Conservation (phyloP, 768 basidiomycete genomes). For the Amanita brunnescens region DNA sequence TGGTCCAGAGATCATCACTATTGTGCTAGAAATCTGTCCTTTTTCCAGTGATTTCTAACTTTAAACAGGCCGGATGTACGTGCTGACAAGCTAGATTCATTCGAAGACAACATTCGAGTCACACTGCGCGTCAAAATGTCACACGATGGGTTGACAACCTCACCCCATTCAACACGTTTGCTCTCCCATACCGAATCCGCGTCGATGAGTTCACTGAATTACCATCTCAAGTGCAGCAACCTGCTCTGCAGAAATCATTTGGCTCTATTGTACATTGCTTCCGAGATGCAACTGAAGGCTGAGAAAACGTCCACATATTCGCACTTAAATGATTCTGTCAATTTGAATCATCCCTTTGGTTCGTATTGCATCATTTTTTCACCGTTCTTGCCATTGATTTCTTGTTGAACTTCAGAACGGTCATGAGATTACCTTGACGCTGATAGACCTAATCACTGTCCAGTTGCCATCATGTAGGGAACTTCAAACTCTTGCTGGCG, state of each 20-base stretch:
- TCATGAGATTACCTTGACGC: constrained; percentile 62
- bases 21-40: no score
- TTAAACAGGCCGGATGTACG: no score
- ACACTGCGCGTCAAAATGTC: no score
- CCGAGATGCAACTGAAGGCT: constrained; percentile 38
- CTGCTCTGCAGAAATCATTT: constrained; percentile 63
- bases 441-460: constrained; percentile 90
- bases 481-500: background rate
- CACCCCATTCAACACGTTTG: constrained; percentile 71
- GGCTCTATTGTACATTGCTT: constrained; percentile 70
- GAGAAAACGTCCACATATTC: constrained; percentile 51
- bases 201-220: constrained; percentile 71
- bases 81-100: no score
- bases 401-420: constrained; percentile 43
- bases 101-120: no score
- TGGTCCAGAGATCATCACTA: no score
- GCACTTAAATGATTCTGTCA: constrained; percentile 53
- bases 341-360: constrained; percentile 43
- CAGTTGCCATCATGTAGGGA: constrained; percentile 92
- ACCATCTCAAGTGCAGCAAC: constrained; percentile 23
- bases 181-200: constrained; percentile 73
- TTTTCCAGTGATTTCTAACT: no score
- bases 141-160: no score
- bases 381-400: background rate
- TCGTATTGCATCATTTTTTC: constrained; percentile 13